Base-by-base conservation (phyloP, 805 yeast genomes). In the Clavispora phyllophila region DNA sequence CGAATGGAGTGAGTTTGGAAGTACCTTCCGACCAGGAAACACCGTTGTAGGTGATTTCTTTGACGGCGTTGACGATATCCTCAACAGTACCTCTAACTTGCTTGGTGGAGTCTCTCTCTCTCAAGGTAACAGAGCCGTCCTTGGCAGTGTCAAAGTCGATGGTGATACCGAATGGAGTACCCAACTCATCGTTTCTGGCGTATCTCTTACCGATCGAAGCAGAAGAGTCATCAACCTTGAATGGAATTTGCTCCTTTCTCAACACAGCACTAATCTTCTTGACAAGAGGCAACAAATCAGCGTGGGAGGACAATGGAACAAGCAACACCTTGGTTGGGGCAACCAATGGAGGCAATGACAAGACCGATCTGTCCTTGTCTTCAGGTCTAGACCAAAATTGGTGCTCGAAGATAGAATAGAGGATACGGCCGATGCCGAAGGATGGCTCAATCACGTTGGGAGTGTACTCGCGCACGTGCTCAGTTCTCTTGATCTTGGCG, bases 361-460 rank as follows among this genome's bases (percentile, higher is more conserved):
- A 73, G 10, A 87, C 96, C 25, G 70, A 75, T 58, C 91, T 82
- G 69, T 96, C 90, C 45, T 87, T 83, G 49, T 82, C 78, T 62
- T 86, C 96, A 15, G 95, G 88, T 70, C 99, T 84, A 42, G 84
- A 69, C 96, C 96, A 93, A 85, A 84, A 93, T 40, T 79, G 76
- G 69, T 93, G 99, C 73, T 93, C 99, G 59, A 90, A 86, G 54
- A 91, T 68, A 31, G 96, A 79, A 72, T 93, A 93, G 52, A 93
- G 73, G 65, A 95, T 88, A 73, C 99, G 90, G 47, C 99, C 99
- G 62, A 93, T 84, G 79, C 99, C 99, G 61, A 93, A 93, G 6
- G 99, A 93, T 49, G 99, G 99, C 73, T 93, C 99, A 58, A 93
- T 93, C 48, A 93, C 99, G 63, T 87, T 89, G 49, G 99, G 99